These are phyloP conservation scores for Baorangia bicolor DNA, from an alignment of 768 basidiomycete species.

Conservation along the genomic window DNA sequence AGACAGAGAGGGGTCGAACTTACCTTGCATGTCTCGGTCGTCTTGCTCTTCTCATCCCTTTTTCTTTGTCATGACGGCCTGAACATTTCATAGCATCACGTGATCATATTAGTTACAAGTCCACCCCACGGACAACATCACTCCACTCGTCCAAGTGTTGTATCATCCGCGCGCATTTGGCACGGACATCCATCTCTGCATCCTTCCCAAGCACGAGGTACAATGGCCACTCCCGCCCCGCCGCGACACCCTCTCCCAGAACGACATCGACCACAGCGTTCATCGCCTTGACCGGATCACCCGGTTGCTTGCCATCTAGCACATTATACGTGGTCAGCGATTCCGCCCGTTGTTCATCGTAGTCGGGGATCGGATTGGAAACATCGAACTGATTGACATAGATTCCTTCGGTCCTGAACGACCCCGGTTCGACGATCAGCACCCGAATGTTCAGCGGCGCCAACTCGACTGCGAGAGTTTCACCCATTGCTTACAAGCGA, in stretches of 20 bases:
- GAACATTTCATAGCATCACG: constrained; percentile 13
- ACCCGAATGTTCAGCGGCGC: constrained; percentile 55
- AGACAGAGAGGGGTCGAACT: constrained; percentile 8
- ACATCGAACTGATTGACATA: constrained; percentile 36
- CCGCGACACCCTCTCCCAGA: constrained; percentile 46
- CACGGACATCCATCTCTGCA: constrained; percentile 47
- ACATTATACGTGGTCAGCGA: constrained; percentile 26
- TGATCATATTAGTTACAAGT: constrained; percentile 1
- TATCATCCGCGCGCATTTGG: constrained; percentile 44
- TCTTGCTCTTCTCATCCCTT: constrained; percentile 12
- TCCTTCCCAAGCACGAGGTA: constrained; percentile 51
- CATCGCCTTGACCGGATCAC: constrained; percentile 44
- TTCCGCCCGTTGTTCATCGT: constrained; percentile 34
- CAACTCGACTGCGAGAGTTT: constrained; percentile 53
- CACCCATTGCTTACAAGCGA: constrained; percentile 45
- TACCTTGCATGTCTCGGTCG: constrained; percentile 24
- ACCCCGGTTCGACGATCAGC: constrained; percentile 55
- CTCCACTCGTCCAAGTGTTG: constrained; percentile 37
- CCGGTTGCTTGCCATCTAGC: background rate
- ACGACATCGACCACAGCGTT: constrained; percentile 33
- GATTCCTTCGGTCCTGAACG: constrained; percentile 60
- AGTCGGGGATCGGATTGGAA: constrained; percentile 45
- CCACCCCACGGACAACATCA: background rate
- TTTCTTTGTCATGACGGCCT: background rate
- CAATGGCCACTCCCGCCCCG: constrained; percentile 45